These are phyloP conservation scores for Cutaneotrichosporon cavernicola DNA, from an alignment of 1,284 basidiomycete genomes.

Conservation along the genomic window DNA sequence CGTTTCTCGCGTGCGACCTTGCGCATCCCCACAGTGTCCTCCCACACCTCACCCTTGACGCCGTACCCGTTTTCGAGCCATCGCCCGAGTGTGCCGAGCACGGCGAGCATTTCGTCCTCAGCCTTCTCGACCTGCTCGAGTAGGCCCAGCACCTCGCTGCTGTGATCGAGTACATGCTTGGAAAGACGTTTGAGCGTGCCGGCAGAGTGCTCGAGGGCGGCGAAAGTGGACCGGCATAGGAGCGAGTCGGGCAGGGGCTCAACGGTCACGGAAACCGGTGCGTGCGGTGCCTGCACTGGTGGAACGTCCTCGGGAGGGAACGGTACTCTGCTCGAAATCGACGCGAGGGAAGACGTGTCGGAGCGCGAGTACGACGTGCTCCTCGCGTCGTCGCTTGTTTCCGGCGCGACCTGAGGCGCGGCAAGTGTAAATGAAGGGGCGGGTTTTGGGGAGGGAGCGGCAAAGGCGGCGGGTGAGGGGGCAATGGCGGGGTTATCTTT, in stretches of 20 bases:
- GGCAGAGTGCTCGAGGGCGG: slow-evolving; percentile 45
- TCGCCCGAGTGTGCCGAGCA: slow-evolving; percentile 43
- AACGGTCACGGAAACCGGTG: slow-evolving; percentile 30
- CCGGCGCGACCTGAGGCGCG: neutral
- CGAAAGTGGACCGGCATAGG: slow-evolving; percentile 47
- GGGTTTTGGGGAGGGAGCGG: neutral
- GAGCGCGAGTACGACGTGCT: slow-evolving; percentile 5
- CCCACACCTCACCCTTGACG: slow-evolving; percentile 35
- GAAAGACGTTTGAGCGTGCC: slow-evolving; percentile 43
- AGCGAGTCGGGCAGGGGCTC: slow-evolving; percentile 46
- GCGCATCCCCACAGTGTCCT: slow-evolving; percentile 32
- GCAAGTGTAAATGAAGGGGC: neutral
- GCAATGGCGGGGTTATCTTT: neutral
- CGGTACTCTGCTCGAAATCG: slow-evolving; percentile 7
- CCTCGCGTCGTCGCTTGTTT: slow-evolving; percentile 4
- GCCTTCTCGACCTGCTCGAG: slow-evolving; percentile 48
- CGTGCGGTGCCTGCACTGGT: neutral
- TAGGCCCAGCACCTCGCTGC: slow-evolving; percentile 35
- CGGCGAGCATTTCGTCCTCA: slow-evolving; percentile 45
- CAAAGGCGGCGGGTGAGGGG: neutral
- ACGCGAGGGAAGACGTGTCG: slow-evolving; percentile 8
- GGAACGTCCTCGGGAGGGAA: slow-evolving; percentile 6
- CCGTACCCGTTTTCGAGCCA: slow-evolving; percentile 46
- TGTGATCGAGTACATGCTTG: slow-evolving; percentile 39
- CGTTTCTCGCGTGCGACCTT: slow-evolving; percentile 39